Evolutionary conservation across 78 protist genomes (phyloP), one percentile per base, ranked within the genome.

Genomic region (Andalucia godoyi): DNA sequence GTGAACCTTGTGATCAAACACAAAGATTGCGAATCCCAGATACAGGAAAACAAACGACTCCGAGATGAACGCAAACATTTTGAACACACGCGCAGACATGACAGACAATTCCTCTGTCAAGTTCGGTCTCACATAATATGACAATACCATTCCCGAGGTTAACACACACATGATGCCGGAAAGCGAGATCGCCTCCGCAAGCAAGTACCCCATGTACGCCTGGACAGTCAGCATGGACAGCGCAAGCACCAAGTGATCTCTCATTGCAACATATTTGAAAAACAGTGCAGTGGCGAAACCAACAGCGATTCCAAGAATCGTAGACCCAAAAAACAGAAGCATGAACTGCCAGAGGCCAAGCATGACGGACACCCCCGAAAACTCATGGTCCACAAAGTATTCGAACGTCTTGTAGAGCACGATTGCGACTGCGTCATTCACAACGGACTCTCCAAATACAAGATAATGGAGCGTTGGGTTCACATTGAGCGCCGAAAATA

Each of bases 41-140:
- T 73, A 75, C 32, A 74, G 32, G 33, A 79, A 86, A 18, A 82
- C 79, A 51, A 27, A 4, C 15, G 83, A 72, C 51, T 82, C 90
- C 33, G 88, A 70, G 39, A 85, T 51, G 13, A 50, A 36, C 2
- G 90, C 88, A 27, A 84, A 45, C 21, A 75, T 52, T 55, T 61
- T 61, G 54, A 61, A 61, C 15, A 49, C 15, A 32, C 15, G 17
- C 12, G 17, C 67, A 61, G 66, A 15, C 27, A 52, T 13, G 13
- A 23, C 50, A 12, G 30, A 17, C n/a, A 18, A 15, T 13, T 61
- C 50, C 36, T 61, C 49, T 37, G 54, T 49, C n/a, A 61, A 51
- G 17, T 61, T 61, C 29, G n/a, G 17, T 51, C 15, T 51, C n/a
- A 51, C 57, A 49, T 61, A 18, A 18, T 49, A 25, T 12, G 54